phyloP scores from a whole-genome alignment of 768 basidiomycete species.

The Mycena capillaripes region DNA sequence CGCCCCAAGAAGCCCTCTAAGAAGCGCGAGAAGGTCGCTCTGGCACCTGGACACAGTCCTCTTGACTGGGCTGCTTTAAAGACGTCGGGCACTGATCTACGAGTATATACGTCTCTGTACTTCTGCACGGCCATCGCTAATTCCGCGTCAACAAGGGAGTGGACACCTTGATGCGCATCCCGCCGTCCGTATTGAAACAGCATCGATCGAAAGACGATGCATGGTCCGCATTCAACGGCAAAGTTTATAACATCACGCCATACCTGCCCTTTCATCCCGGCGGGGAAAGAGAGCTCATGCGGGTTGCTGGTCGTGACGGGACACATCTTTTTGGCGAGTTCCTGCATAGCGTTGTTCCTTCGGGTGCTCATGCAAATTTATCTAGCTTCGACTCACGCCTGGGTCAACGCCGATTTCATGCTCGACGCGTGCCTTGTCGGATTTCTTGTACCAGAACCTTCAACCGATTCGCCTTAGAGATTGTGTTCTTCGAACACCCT shows the following conservation, averaged over 20 bases:
- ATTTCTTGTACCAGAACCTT: constrained; percentile 83
- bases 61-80: constrained; percentile 96
- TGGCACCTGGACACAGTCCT: constrained; percentile 92
- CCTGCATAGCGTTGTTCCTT: background rate
- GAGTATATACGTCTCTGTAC: constrained; percentile 70
- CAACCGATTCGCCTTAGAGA: constrained; percentile 45
- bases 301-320: constrained; percentile 95
- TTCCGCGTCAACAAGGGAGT: constrained; percentile 70
- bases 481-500: constrained; percentile 28
- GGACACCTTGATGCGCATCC: constrained; percentile 74
- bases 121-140: constrained; percentile 18
- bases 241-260: constrained; percentile 96
- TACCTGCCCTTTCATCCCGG: constrained; percentile 95
- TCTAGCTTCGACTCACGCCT: constrained; percentile 90
- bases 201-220: constrained; percentile 92
- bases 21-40: constrained; percentile 83
- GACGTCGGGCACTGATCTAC: constrained; percentile 81
- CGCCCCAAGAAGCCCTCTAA: constrained; percentile 67
- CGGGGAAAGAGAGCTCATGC: constrained; percentile 94
- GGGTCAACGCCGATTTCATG: constrained; percentile 98
- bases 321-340: constrained; percentile 92
- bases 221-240: constrained; percentile 93
- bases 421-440: constrained; percentile 94
- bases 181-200: constrained; percentile 80
- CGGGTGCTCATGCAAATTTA: constrained; percentile 10